Percentiles rank a stretch among this genome's conserved stretches.
These are phyloP conservation scores for Pseudozyma thailandica DNA, from an alignment of 1,284 basidiomycete species.

Conservation along the genomic window DNA sequence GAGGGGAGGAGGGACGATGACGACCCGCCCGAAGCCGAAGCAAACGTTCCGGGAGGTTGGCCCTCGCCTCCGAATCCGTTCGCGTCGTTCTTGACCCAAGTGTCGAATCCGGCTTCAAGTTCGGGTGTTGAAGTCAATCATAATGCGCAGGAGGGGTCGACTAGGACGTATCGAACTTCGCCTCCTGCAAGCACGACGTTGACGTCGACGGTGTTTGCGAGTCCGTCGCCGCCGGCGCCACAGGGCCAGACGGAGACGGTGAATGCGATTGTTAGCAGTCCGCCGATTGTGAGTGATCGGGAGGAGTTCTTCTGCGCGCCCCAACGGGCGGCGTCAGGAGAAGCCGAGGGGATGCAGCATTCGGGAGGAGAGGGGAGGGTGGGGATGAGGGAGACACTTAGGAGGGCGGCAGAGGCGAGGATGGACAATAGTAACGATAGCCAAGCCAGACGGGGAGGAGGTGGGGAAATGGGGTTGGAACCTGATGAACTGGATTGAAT, in stretches of 20 bases:
- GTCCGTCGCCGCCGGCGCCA: slow-evolving; percentile 3
- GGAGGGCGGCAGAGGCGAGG: slow-evolving; percentile 30
- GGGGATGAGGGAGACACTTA: slow-evolving; percentile 29
- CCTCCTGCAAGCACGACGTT: slow-evolving; percentile 30
- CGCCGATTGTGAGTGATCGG: slow-evolving; percentile 39
- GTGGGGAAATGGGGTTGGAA: slow-evolving; percentile 11
- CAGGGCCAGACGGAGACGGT: slow-evolving; percentile 7
- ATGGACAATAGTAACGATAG: background rate
- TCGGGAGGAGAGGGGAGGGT: background rate
- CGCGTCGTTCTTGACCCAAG: slow-evolving; percentile 11
- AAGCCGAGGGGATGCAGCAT: too few relatives aligned
- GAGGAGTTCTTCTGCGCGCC: slow-evolving; percentile 23
- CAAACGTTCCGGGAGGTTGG: slow-evolving; percentile 20
- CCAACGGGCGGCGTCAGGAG: too few relatives aligned
- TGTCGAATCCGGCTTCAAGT: background rate
- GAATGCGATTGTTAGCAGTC: slow-evolving; percentile 33
- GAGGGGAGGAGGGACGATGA: background rate
- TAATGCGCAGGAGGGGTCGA: slow-evolving; percentile 8
- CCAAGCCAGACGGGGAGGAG: background rate
- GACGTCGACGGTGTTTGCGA: slow-evolving; percentile 21
- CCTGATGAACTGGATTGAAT: slow-evolving; percentile 49
- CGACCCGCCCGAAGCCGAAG: background rate
- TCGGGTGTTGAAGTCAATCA: slow-evolving; percentile 7
- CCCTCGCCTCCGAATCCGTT: slow-evolving; percentile 32
- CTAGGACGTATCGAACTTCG: slow-evolving; percentile 21